Evolutionary conservation across 1,139 yeast species (phyloP), one percentile per base, ranked within the genome.

Genomic region (Casaregolazyma lundiana): DNA sequence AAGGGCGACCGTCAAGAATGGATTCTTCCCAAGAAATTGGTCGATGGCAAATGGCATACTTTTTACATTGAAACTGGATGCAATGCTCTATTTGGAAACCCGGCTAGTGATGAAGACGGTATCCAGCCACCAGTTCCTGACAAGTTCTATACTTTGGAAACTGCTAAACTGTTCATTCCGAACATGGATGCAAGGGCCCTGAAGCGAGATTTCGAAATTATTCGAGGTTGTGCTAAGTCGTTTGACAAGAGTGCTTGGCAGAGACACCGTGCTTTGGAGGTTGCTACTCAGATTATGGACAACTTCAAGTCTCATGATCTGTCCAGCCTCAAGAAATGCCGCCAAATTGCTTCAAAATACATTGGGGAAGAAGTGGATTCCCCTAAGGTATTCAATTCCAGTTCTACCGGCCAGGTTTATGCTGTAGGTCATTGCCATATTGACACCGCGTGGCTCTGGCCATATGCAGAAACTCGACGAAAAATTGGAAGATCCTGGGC

Each of bases 391-490:
- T 80, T 38, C 34, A 21, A 20, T 67, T 97, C 97, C 24, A 26
- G 35, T n/a, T 38, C 42, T 11, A 50, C 44, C 19, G 52, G 55
- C 42, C 65, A 69, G 37, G 95, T 88, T 7, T 82, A 70, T 62
- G 95, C 86, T 3, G 75, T 90, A 52, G 97, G 97, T 41, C 85
- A 89, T 62, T 90, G 97, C 63, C 97, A 89, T 64, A 90, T 89
- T 57, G 97, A 89, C 61, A 89, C 97, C 20, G 96, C 96, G 17
- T 87, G 96, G 96, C 72, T 85, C 51, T 89, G 97, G 97, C 97
- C 96, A 9, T 89, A 84, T 71, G 96, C 95, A 3, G 96, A 90
- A 65, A 87, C 96, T 1, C 81, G 84, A 57, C 75, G 96, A 51
- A 88, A 88, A 62, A 78, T 88, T 51, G 95, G 88, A 3, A 76